Base-by-base conservation (phyloP, 306 rosid genomes). In the Morella rubra region DNA sequence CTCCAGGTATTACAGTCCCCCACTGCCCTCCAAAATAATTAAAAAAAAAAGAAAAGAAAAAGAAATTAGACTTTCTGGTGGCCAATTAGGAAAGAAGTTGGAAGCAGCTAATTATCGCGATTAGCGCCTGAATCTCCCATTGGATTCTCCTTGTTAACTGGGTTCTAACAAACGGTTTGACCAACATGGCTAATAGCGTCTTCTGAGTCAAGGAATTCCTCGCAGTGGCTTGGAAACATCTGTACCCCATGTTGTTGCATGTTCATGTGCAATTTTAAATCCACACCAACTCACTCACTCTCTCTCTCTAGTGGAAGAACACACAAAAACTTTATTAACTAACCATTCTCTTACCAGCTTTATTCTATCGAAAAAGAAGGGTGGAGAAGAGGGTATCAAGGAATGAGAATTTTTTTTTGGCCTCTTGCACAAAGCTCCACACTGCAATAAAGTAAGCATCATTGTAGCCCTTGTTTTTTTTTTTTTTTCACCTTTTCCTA, bases 341-440 rank as follows among this genome's bases (percentile, higher is more conserved):
- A 71, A 54, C 44, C 71, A 37, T 81, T 41, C 70, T 78, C 72
- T 53, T 47, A 49, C 76, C 82, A 72, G 71, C 92, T 87, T 89
- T 91, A 89, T 86, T 84, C 87, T 77, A 72, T 81, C 40, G 69
- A 69, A 64, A 80, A 73, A 73, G 11, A 77, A 59, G 76, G 76
- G 69, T 46, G 68, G 65, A 77, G 76, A 81, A 69, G 73, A 78
- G 85, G 84, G 87, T 54, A 86, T 85, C 91, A 80, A 87, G 76
- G 97, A 91, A 91, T 90, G 85, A 85, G 86, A 89, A 86, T 88
- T 86, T 84, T 74, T 80, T 73, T 72, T 64, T 52, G 18, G 16
- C 7, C 45, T 59, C 27, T 60, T 53, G 79, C 75, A 50, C 70
- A 73, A 76, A 79, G 77, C 74, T 81, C 89, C 94, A 84, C 91